Evolutionary conservation across 75 land plant species (phyloP), one percentile per base, ranked within the genome.

Genomic region (Sequoia sempervirens): DNA sequence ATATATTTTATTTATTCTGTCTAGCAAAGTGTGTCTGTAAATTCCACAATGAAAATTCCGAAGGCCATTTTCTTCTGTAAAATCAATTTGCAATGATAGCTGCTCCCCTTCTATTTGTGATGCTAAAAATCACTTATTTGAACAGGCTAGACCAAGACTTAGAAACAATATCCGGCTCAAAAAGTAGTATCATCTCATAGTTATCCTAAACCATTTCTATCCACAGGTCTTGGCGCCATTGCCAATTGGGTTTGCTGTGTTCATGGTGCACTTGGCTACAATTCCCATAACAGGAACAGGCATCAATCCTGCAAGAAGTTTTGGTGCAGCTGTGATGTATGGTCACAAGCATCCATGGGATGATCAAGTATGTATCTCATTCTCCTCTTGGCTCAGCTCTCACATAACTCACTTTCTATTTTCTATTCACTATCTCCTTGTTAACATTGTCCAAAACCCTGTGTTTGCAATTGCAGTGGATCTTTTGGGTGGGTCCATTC

Each of bases 401-500:
- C 34, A 68, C 12, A 68, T 7, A 8, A 11, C 72, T 13, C 30
- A 68, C 72, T 30, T 30, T 30, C 73, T 11, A 30, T 30, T 70
- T 70, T 70, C 73, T 70, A 70, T 32, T 32, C 13, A 32, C n/a
- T 61, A 70, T 11, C 73, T 30, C 73, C 36, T 32, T 32, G 36
- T 32, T 70, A 30, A 30, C 13, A 26, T 37, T 46, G 12, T n/a
- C n/a, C 40, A 81, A 32, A 36, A 26, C 32, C 9, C 17, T 54
- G 28, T 45, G 26, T 37, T 10, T 84, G 80, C 20, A 17, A 28
- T 37, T 84, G 90, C 92, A 92, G 93, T 92, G 93, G 93, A 92
- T 92, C 36, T 92, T 91, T 85, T 92, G 93, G 93, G 92, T 92
- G 11, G 93, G 93, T 8, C 93, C 93, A 4, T 85, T 92, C 50